Base-by-base conservation (phyloP, 2,329 filamentous ascomycete genomes). In the Microcyclospora tardicrescens region DNA sequence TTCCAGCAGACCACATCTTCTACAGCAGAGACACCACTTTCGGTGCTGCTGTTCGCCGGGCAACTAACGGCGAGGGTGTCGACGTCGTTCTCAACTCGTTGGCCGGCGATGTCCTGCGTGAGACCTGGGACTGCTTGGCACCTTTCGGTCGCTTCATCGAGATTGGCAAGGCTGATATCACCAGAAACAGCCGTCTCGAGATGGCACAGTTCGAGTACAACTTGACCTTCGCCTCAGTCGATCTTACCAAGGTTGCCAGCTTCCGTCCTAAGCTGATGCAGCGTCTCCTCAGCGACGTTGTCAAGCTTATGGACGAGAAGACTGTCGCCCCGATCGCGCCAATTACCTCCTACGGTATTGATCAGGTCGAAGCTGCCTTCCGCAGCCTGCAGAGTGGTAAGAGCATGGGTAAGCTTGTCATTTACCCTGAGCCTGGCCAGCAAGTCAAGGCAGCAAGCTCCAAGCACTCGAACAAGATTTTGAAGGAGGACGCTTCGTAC, bases 61-160 rank as follows among this genome's bases (percentile, higher is more conserved):
- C 30, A 42, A 62, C 60, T 0, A 37, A 47, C 10, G 50, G 45
- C 12, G 34, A 35, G 6, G 61, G 61, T n/a, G 52, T 61, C 10
- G 57, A 64, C 42, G 54, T 63, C 5, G 43, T 60, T 5, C 42
- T 62, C 37, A 61, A 57, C 43, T 51, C 45, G 2, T 39, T 52
- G 11, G 34, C 46, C 2, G 58, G 59, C 1, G 43, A 54, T 13
- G 30, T 47, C 2, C 46, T 61, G 4, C 38, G 46, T 11, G 35
- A 44, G 16, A 46, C 47, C 2, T 59, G 52, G 53, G 36, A 49
- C 5, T 46, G 43, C 35, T 33, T 58, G 9, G 57, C 58, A 2
- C 39, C 45, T 2, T 56, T 54, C 28, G 60, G 60, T 2, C 46
- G 49, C 11, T 50, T 61, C 52, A 30, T 53, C 11, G 53, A 57